Evolutionary conservation across 2,329 filamentous ascomycete species (phyloP).

Genomic region (Aspergillus felis): DNA sequence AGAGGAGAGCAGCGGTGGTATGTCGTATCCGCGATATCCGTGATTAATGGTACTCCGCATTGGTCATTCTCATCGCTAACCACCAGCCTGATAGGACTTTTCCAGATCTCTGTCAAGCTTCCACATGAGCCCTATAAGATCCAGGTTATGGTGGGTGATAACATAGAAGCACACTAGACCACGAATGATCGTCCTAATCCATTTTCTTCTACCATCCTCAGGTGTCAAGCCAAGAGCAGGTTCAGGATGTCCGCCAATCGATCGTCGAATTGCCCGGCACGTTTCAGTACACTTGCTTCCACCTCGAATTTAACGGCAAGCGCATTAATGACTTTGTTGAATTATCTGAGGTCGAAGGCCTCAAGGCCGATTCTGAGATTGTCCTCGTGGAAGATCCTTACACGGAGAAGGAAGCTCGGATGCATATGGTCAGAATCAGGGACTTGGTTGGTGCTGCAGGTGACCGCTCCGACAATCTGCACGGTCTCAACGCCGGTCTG

Average conservation of each 20-base stretch:
- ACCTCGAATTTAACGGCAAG: conserved; percentile 84
- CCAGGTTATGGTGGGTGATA: conserved; percentile 72
- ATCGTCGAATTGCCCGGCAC: conserved; percentile 90
- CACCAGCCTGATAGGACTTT: conserved; percentile 45
- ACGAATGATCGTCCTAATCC: conserved; percentile 5
- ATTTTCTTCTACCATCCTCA: conserved; percentile 33
- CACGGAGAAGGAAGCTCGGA: conserved; percentile 94
- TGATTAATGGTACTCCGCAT: neutral
- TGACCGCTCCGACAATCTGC: conserved; percentile 78
- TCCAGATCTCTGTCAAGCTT: conserved; percentile 73
- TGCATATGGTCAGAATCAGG: conserved; percentile 86
- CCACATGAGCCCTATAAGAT: conserved; percentile 76
- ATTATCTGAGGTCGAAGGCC: conserved; percentile 79
- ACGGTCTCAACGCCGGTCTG: conserved; percentile 78
- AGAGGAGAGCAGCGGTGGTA: conserved; percentile 37
- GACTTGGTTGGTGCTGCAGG: conserved; percentile 92
- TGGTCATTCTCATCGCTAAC: neutral
- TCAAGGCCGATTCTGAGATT: conserved; percentile 73
- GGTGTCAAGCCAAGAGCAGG: conserved; percentile 90
- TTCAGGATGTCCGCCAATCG: conserved; percentile 94
- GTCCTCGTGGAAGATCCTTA: conserved; percentile 89
- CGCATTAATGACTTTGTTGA: conserved; percentile 94
- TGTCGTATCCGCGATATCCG: conserved; percentile 4
- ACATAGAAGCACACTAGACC: conserved; percentile 6
- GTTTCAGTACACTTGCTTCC: conserved; percentile 98